These are phyloP conservation scores for Penicillium sp. DNA, from an alignment of 2,329 filamentous ascomycete genomes.

Conservation along the genomic window DNA sequence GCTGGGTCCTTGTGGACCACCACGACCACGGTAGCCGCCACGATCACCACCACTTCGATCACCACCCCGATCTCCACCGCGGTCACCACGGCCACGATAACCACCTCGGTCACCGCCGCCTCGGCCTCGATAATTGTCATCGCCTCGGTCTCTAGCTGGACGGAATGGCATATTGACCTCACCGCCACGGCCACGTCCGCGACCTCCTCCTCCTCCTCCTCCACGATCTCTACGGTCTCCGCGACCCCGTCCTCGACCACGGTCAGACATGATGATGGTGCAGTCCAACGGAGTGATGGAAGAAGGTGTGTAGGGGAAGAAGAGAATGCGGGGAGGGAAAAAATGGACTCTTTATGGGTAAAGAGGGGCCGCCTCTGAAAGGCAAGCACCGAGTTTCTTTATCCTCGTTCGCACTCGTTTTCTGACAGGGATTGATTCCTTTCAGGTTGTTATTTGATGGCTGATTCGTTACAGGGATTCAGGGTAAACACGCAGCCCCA, in stretches of 20 bases:
- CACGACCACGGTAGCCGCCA: conserved; percentile 26
- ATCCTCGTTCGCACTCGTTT: neutral
- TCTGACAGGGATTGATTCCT: neutral
- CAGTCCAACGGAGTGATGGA: neutral
- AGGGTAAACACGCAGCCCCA: neutral
- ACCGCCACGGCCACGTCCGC: conserved; percentile 31
- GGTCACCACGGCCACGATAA: conserved; percentile 5
- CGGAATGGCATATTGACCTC: conserved; percentile 23
- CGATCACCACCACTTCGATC: conserved; percentile 23
- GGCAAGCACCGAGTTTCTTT: neutral
- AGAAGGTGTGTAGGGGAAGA: neutral
- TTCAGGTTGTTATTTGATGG: neutral
- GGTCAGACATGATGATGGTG: conserved; percentile 15
- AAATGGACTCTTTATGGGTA: neutral
- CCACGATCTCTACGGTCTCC: conserved; percentile 25
- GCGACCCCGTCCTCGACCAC: conserved; percentile 22
- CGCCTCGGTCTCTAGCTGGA: conserved; percentile 10
- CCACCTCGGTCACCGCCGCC: conserved; percentile 7
- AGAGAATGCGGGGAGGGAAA: neutral
- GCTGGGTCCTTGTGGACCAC: conserved; percentile 16
- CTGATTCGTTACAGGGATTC: too few species aligned
- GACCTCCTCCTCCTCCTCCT: conserved; percentile 23
- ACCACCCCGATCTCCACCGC: conserved; percentile 17
- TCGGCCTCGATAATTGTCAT: conserved; percentile 20
- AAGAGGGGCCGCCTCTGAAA: too few species aligned